These are phyloP conservation scores for Phascolomyces articulosus DNA, from an alignment of 371 early-diverging fungal species.

Conservation along the genomic window DNA sequence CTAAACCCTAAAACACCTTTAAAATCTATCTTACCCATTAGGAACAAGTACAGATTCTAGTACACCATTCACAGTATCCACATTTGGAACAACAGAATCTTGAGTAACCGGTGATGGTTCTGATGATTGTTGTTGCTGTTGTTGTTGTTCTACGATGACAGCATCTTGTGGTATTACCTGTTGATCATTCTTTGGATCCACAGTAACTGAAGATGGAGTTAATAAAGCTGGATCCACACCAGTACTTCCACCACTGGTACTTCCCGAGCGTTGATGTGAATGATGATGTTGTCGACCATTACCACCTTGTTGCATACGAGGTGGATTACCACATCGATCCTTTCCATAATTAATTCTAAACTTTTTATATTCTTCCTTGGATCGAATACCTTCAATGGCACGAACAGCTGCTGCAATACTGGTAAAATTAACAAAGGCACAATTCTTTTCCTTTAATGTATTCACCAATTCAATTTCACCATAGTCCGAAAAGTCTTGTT, in stretches of 20 bases:
- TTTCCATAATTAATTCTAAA: conserved; percentile 78
- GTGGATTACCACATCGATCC: conserved; percentile 79
- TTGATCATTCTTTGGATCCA: neutral
- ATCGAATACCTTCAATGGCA: conserved; percentile 68
- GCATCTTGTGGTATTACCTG: neutral
- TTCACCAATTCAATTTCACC: conserved; percentile 83
- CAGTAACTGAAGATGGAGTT: neutral
- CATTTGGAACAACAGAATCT: neutral
- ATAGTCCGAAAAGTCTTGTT: conserved; percentile 71
- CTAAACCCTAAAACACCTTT: too few relatives aligned
- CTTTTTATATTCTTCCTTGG: conserved; percentile 57
- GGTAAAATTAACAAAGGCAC: conserved; percentile 86
- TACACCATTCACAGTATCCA: conserved; percentile 3
- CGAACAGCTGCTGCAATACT: conserved; percentile 70
- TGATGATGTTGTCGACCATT: neutral
- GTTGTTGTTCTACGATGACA: neutral
- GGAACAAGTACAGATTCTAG: conserved; percentile 10
- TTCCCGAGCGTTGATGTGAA: neutral
- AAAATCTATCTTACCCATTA: conserved; percentile 16
- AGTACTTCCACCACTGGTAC: neutral
- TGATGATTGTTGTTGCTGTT: too few relatives aligned
- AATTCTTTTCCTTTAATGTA: conserved; percentile 75
- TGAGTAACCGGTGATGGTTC: neutral
- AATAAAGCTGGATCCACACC: neutral
- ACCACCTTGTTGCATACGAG: conserved; percentile 20